Evolutionary conservation across 345 rosid species (phyloP).

Genomic region (Boechera stricta): DNA sequence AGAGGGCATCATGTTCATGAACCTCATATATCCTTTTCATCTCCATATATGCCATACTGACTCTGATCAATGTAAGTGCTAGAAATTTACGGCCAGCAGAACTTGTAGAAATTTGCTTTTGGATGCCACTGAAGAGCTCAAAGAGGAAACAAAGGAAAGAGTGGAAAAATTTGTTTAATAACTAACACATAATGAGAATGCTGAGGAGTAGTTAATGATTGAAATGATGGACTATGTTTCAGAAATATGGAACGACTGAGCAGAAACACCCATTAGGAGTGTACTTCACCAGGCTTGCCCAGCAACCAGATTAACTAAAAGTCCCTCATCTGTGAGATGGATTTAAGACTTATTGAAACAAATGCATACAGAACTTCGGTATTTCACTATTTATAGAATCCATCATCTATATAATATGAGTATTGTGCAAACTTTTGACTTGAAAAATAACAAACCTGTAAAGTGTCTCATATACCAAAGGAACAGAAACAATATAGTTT

Average conservation of each 20-base stretch:
- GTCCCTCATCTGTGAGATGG: slow-evolving; percentile 1
- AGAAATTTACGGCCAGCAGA: slow-evolving; percentile 70
- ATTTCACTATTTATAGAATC: not conserved
- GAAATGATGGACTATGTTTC: not conserved
- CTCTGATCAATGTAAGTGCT: slow-evolving; percentile 65
- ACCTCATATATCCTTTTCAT: slow-evolving; percentile 87
- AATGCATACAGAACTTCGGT: not conserved
- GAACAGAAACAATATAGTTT: slow-evolving; percentile 80
- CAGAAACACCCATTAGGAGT: slow-evolving; percentile 15
- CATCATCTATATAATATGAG: slow-evolving; percentile 9
- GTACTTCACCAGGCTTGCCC: not conserved
- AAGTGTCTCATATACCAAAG: slow-evolving; percentile 91
- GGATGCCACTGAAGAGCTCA: slow-evolving; percentile 72
- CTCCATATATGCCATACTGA: slow-evolving; percentile 83
- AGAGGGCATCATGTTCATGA: slow-evolving; percentile 20
- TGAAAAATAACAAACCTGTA: slow-evolving; percentile 66
- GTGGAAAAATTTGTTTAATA: slow-evolving; percentile 15
- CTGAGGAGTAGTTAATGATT: not conserved
- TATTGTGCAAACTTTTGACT: slow-evolving; percentile 6
- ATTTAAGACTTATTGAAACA: slow-evolving; percentile 7
- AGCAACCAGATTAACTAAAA: not conserved
- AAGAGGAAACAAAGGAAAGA: slow-evolving; percentile 27
- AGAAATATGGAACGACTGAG: not conserved
- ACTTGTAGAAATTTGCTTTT: slow-evolving; percentile 79
- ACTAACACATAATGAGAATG: not conserved